A percentile compares a stretch with the other conserved stretches of the same genome.
Conservation (phyloP, 805 yeast species). For the Ogataea trehaloabstinens region DNA sequence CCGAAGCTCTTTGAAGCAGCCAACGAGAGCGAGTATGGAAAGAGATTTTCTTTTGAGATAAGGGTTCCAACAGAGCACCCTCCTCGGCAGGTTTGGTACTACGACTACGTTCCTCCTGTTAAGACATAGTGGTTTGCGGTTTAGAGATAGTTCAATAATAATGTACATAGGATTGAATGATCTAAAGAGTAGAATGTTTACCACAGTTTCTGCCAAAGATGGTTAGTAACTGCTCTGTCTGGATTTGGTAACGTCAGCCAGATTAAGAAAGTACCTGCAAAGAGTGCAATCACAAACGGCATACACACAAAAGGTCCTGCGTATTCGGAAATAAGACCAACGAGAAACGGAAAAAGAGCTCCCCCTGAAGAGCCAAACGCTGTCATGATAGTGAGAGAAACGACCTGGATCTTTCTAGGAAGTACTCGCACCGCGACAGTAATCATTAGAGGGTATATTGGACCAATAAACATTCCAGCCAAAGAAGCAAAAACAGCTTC, state of each 20-base stretch:
- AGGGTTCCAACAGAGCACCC: conserved; percentile 91
- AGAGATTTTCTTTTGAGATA: conserved; percentile 77
- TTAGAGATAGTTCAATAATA: neutral
- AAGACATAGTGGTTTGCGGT: neutral
- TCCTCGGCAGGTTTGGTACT: conserved; percentile 76
- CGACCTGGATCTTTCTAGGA: conserved; percentile 51
- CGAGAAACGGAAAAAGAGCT: conserved; percentile 52
- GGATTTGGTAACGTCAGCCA: conserved; percentile 48
- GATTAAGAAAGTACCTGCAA: conserved; percentile 30
- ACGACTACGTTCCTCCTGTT: conserved; percentile 39
- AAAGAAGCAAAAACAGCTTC: conserved; percentile 48
- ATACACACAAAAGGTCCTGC: conserved; percentile 48
- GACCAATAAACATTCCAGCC: conserved; percentile 64
- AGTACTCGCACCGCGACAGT: conserved; percentile 42
- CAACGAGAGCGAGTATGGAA: conserved; percentile 49
- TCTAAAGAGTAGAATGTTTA: neutral
- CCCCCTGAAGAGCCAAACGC: conserved; percentile 61
- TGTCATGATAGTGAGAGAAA: conserved; percentile 49
- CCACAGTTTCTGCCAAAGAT: conserved; percentile 23
- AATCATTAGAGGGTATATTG: conserved; percentile 57
- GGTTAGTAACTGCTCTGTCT: conserved; percentile 30
- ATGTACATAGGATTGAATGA: neutral
- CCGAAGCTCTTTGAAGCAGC: conserved; percentile 64
- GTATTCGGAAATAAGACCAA: conserved; percentile 47
- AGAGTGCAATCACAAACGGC: conserved; percentile 44